Conservation (phyloP, 768 basidiomycete species). For the Boletus sensibilis region DNA sequence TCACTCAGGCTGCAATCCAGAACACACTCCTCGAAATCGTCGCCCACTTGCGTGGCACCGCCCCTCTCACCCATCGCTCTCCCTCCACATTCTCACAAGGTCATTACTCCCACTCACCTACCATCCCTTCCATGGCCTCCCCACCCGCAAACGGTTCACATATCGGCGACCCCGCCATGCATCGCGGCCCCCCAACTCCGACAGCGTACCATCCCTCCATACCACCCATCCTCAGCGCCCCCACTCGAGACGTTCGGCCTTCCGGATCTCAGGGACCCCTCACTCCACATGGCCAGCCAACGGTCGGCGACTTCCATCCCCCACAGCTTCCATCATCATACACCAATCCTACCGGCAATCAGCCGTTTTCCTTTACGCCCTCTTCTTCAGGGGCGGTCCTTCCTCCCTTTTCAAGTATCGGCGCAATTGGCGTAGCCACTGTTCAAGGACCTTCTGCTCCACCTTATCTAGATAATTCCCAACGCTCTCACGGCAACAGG, state of each 20-base stretch:
- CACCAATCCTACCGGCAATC: slow-evolving; percentile 36
- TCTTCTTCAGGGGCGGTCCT: slow-evolving; percentile 53
- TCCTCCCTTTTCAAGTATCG: slow-evolving; percentile 71
- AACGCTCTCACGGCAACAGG: slow-evolving; percentile 28
- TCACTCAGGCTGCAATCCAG: slow-evolving; percentile 72
- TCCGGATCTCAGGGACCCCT: slow-evolving; percentile 36
- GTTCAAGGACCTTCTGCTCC: slow-evolving; percentile 54
- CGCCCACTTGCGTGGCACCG: slow-evolving; percentile 64
- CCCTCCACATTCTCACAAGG: slow-evolving; percentile 52
- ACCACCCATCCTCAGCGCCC: slow-evolving; percentile 31
- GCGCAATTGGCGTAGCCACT: slow-evolving; percentile 47
- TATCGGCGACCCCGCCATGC: slow-evolving; percentile 20
- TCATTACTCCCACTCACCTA: slow-evolving; percentile 66
- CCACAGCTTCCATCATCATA: slow-evolving; percentile 44
- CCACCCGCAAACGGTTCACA: slow-evolving; percentile 40
- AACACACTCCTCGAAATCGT: slow-evolving; percentile 79
- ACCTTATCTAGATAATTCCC: slow-evolving; percentile 50
- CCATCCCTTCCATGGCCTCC: slow-evolving; percentile 55
- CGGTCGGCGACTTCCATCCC: slow-evolving; percentile 43
- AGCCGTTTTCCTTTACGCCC: slow-evolving; percentile 33
- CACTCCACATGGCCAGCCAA: slow-evolving; percentile 32
- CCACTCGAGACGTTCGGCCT: slow-evolving; percentile 33
- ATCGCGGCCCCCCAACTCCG: slow-evolving; percentile 33
- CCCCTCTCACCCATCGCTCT: slow-evolving; percentile 51
- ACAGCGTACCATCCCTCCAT: slow-evolving; percentile 28